Evolutionary conservation across 2,329 filamentous ascomycete genomes (phyloP), one percentile per base, ranked within the genome.

Genomic region (Ceratocystis albifundus): DNA sequence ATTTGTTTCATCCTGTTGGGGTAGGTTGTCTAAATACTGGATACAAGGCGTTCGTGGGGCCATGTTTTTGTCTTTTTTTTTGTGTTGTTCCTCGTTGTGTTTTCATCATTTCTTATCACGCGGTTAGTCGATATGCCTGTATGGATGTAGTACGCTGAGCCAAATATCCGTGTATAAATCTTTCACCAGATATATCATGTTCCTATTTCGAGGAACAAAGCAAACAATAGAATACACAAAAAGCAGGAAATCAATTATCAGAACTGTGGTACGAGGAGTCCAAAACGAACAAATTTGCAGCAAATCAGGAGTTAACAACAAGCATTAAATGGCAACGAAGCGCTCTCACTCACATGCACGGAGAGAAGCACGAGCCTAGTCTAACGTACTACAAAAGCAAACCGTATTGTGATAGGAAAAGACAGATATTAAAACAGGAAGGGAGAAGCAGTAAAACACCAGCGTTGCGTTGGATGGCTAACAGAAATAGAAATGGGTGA

Each of bases 11-110:
- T 65, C 20, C 45, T 41, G 57, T 61, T 65, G 22, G 41, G 61
- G 44, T 17, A 50, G 22, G 20, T 20, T 50, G 25, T 66, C 28
- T 65, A 50, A 28, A 36, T 62, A 45, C 22, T 63, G 44, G 44
- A 53, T 62, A 55, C 62, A 44, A 53, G 65, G 65, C 65, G 65
- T 66, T 66, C 61, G 20, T n/a, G 65, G 59, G 44, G 10, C 28
- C 30, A 65, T 64, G 36, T 48, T 30, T 32, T 50, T 22, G 30
- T 45, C 48, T 28, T 12, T 4, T 45, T 65, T 28, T 36, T 7
- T 50, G n/a, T 22, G n/a, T 44, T 59, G n/a, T 12, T 4, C 30
- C 61, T 28, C 46, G 7, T 12, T 20, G 57, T 61, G 6, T n/a
- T 17, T 28, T 32, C n/a, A 17, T n/a, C 28, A 59, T 32, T 59